Percentiles rank a stretch among this genome's conserved stretches.
Conservation (phyloP, 306 rosid species). For the Cucurbita moschata region DNA sequence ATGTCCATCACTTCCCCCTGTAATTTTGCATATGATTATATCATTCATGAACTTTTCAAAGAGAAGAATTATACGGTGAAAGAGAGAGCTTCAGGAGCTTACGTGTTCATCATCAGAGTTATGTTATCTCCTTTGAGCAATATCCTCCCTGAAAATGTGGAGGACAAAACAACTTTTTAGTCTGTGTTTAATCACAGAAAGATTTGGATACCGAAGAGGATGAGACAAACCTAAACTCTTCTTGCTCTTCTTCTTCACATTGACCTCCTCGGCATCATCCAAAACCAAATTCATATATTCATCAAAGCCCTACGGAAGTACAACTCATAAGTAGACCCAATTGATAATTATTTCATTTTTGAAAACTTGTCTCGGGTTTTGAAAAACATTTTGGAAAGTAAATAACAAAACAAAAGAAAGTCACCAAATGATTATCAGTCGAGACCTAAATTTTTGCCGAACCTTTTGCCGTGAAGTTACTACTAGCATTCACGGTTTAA, state of each 20-base stretch:
- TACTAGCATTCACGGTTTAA: too few species aligned
- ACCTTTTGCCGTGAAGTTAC: too few species aligned
- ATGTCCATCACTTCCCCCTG: constrained; percentile 55
- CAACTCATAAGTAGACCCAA: not conserved
- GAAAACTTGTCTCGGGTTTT: too few species aligned
- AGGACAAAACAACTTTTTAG: not conserved
- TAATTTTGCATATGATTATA: constrained; percentile 4
- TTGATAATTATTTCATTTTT: too few species aligned
- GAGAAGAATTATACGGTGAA: not conserved
- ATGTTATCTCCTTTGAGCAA: constrained; percentile 85
- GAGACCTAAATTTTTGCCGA: too few species aligned
- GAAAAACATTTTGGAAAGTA: too few species aligned
- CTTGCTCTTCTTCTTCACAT: constrained; percentile 60
- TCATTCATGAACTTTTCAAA: not conserved
- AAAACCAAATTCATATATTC: constrained; percentile 61
- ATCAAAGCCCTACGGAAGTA: constrained; percentile 41
- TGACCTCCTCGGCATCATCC: constrained; percentile 65
- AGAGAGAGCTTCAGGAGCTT: constrained; percentile 10
- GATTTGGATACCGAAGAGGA: not conserved
- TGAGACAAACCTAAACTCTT: constrained; percentile 39
- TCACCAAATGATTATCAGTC: too few species aligned
- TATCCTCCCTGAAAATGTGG: constrained; percentile 45
- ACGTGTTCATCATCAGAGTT: constrained; percentile 81
- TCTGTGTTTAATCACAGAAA: not conserved
- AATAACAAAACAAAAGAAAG: too few species aligned